phyloP scores from a whole-genome alignment of 2,329 filamentous ascomycete genomes.

The Thelonectria rubi region DNA sequence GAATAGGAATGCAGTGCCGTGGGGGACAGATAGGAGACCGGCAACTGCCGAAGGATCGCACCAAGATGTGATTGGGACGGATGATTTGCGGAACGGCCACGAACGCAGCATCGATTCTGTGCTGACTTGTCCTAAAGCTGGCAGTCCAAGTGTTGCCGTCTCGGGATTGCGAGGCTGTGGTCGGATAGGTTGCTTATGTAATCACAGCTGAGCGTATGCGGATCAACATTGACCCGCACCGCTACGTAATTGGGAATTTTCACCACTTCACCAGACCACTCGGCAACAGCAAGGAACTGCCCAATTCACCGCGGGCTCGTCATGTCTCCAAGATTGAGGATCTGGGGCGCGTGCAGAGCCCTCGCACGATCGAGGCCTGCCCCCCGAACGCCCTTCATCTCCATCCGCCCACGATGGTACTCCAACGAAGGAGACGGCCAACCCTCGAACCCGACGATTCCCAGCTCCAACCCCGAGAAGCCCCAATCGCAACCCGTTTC shows the following conservation, averaged over 20 bases:
- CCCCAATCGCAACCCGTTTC: slow-evolving; percentile 17
- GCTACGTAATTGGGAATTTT: slow-evolving; percentile 37
- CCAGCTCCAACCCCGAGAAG: slow-evolving; percentile 26
- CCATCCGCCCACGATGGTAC: slow-evolving; percentile 41
- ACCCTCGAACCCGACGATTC: slow-evolving; percentile 35
- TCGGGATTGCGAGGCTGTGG: background rate
- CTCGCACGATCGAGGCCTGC: slow-evolving; percentile 44
- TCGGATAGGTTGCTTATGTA: slow-evolving; percentile 30
- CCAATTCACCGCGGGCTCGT: slow-evolving; percentile 40
- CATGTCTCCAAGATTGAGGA: slow-evolving; percentile 48
- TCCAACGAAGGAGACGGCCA: slow-evolving; percentile 46
- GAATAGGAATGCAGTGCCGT: background rate
- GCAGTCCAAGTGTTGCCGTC: background rate
- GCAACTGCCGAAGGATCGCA: slow-evolving; percentile 2
- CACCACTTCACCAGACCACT: slow-evolving; percentile 22
- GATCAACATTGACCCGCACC: slow-evolving; percentile 36
- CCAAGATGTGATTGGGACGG: background rate
- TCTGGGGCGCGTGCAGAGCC: slow-evolving; percentile 49
- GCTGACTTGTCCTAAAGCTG: background rate
- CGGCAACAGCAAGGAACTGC: too few relatives aligned
- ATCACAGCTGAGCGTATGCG: slow-evolving; percentile 23
- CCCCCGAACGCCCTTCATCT: slow-evolving; percentile 36
- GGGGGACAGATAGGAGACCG: background rate
- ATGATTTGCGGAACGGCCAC: background rate
- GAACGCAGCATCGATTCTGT: background rate